Base-by-base conservation (phyloP, 345 rosid genomes). In the Chamaenerion angustifolium region DNA sequence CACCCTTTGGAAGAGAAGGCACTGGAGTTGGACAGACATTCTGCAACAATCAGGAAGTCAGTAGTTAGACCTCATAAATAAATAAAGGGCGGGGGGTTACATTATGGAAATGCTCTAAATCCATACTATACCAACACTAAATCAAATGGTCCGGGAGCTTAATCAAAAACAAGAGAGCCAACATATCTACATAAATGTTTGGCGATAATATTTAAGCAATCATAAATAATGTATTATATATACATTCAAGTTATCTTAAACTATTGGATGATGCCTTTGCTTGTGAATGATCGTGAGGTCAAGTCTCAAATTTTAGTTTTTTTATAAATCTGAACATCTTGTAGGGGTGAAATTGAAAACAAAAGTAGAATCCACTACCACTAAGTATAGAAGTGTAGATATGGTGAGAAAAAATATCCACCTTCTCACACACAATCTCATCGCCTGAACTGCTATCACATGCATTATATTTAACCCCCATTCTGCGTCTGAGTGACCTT, bases 1-100 rank as follows among this genome's bases (percentile, higher is more conserved):
- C 95, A 1, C 96, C 99, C 69, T 79, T 80, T n/a, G 96, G 88
- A 57, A 84, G 77, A 51, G 51, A 55, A 59, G 76, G 67, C 77
- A 31, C 55, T 45, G 13, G 61, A 74, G 67, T 76, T 45, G 13
- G 49, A 23, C 31, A 56, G 52, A 59, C 64, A 66, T 44, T 66
- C 96, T 92, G 90, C 73, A 68, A 59, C 40, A 63, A 54, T 9
- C 16, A 46, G 21, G 15, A 43, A 8, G 23, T 55, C 12, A 53
- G 21, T 44, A 21, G 43, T 13, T 10, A 42, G 3, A 31, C 11
- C 8, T 9, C 13, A 50, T 27, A 31, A 27, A n/a, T n/a, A 17
- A 35, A 2, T 31, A 27, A 35, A 11, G 6, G 19, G 10, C 25
- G 3, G 19, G 10, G 3, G 3, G 3, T 21, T 2, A 21, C 25